phyloP scores from a whole-genome alignment of 2,329 filamentous ascomycete genomes.

The Dactylellina leptospora region DNA sequence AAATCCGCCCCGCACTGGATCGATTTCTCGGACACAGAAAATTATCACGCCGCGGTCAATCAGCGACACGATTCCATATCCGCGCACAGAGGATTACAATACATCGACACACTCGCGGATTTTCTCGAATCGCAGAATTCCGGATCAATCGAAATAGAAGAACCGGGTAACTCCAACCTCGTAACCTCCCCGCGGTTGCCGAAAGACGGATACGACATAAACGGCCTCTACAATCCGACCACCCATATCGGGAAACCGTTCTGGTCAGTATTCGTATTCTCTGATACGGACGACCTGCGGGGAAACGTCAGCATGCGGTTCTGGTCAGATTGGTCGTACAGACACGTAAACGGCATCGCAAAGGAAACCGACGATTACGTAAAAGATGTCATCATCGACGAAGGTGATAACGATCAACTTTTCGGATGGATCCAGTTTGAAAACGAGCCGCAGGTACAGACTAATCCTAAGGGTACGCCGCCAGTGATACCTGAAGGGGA shows the following conservation, averaged over 20 bases:
- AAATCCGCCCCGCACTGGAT: slow-evolving; percentile 8
- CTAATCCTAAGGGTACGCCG: no score
- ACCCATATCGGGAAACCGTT: not conserved
- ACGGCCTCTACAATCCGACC: not conserved
- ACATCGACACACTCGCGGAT: slow-evolving; percentile 3
- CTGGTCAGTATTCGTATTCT: slow-evolving; percentile 8
- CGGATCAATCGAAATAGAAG: no score
- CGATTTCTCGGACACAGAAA: slow-evolving; percentile 11
- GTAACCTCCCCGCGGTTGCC: no score
- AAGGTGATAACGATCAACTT: not conserved
- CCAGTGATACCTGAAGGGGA: no score
- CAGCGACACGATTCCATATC: not conserved
- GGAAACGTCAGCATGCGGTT: slow-evolving; percentile 13
- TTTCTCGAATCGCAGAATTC: not conserved
- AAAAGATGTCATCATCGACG: not conserved
- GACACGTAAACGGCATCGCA: slow-evolving; percentile 7
- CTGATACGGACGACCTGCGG: not conserved
- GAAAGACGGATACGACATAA: not conserved
- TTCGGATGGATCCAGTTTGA: not conserved
- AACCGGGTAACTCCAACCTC: no score
- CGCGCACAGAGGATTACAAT: not conserved
- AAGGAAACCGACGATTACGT: slow-evolving; percentile 15
- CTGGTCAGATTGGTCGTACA: not conserved
- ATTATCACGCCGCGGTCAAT: not conserved
- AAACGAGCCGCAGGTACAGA: not conserved